Percentiles rank a stretch among this genome's conserved stretches.
Evolutionary conservation across 2,329 filamentous ascomycete genomes (phyloP).

Genomic region (Aspergillus sp.): DNA sequence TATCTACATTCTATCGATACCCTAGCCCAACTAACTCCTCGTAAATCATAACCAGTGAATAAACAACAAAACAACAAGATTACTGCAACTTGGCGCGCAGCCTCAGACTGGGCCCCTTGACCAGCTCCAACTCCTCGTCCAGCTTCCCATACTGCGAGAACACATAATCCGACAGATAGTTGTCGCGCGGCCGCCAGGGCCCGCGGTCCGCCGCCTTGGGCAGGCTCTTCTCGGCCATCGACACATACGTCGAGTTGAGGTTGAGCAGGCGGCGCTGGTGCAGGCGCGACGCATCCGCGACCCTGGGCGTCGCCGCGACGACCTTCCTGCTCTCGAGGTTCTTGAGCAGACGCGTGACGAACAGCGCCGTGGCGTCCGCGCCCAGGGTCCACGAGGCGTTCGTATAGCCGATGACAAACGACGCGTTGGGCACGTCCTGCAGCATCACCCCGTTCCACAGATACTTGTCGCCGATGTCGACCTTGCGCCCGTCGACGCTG

Average conservation of each 20-base stretch:
- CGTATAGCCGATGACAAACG: constrained; percentile 35
- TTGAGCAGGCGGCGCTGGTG: constrained; percentile 25
- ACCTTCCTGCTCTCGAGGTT: constrained; percentile 19
- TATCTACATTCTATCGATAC: too few relatives aligned
- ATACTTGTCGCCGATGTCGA: constrained; percentile 26
- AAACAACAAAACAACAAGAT: constrained; percentile 1
- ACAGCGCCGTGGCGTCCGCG: constrained; percentile 34
- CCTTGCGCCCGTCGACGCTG: constrained; percentile 28
- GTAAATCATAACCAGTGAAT: not conserved
- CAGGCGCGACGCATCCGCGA: constrained; percentile 12
- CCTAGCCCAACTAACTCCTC: too few relatives aligned
- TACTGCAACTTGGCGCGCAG: constrained; percentile 3
- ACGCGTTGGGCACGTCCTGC: constrained; percentile 36
- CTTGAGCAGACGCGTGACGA: constrained; percentile 30
- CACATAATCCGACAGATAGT: constrained; percentile 32
- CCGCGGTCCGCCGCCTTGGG: constrained; percentile 31
- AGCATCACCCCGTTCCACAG: constrained; percentile 38
- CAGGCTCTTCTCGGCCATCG: constrained; percentile 21
- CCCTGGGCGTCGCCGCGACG: constrained; percentile 19
- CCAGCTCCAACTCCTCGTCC: constrained; percentile 23
- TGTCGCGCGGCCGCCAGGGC: constrained; percentile 32
- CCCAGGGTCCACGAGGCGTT: constrained; percentile 39
- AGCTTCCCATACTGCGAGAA: constrained; percentile 29
- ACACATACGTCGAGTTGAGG: constrained; percentile 34
- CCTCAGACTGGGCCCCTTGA: constrained; percentile 5